Conservation (phyloP, 805 yeast genomes). For the Tetrapisispora pingtungensis region DNA sequence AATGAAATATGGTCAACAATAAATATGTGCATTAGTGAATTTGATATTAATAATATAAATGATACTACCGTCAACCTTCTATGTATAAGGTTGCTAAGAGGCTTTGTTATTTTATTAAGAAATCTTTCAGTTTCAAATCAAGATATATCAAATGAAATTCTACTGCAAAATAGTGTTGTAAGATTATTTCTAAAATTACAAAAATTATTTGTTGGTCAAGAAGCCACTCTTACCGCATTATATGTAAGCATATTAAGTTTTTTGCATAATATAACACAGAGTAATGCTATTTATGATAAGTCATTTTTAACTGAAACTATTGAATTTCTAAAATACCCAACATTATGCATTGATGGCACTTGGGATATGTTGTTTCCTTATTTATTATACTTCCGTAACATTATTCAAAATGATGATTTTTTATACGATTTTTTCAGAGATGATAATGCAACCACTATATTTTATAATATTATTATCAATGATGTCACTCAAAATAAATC, state of each 20-base stretch:
- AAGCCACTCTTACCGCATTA: constrained; percentile 16
- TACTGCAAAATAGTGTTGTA: constrained; percentile 12
- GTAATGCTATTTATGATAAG: constrained; percentile 12
- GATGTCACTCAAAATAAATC: constrained; percentile 12
- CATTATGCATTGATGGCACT: constrained; percentile 5
- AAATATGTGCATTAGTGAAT: constrained; percentile 7
- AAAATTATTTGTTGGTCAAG: constrained; percentile 3
- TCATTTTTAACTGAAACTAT: constrained; percentile 11
- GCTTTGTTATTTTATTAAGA: constrained; percentile 38
- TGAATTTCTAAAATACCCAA: constrained; percentile 17
- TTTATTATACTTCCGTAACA: constrained; percentile 15
- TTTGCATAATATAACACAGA: constrained; percentile 19
- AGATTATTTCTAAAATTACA: constrained; percentile 6
- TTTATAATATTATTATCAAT: constrained; percentile 13
- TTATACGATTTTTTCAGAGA: constrained; percentile 18
- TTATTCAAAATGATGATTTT: constrained; percentile 19
- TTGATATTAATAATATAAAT: not conserved
- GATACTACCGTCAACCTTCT: constrained; percentile 6
- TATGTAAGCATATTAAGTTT: constrained; percentile 15
- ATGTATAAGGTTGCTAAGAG: constrained; percentile 35
- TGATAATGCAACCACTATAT: constrained; percentile 7
- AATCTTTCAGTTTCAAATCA: constrained; percentile 34
- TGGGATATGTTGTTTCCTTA: constrained; percentile 11
- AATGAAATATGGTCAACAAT: constrained; percentile 22
- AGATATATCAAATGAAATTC: constrained; percentile 19